A percentile compares a stretch with the other conserved stretches of the same genome.
Evolutionary conservation across 2,329 filamentous ascomycete genomes (phyloP).

Genomic region (Amauroascus niger): DNA sequence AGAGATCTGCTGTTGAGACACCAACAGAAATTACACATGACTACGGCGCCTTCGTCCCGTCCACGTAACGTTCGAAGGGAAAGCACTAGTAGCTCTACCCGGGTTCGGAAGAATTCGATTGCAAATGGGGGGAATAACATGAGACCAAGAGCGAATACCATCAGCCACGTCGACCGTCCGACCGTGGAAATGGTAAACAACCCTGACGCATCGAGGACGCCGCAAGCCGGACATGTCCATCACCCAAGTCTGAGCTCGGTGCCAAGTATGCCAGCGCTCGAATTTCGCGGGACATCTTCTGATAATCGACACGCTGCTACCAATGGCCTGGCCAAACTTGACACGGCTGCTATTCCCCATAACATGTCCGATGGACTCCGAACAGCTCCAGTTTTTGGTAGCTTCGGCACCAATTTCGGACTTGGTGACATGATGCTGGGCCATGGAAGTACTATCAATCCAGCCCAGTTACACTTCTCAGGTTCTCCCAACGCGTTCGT

Average conservation of each 20-base stretch:
- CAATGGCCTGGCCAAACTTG: slow-evolving; percentile 68
- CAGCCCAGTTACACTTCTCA: slow-evolving; percentile 46
- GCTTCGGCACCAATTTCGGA: slow-evolving; percentile 56
- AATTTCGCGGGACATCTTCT: slow-evolving; percentile 52
- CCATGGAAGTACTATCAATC: slow-evolving; percentile 51
- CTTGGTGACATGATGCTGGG: slow-evolving; percentile 63
- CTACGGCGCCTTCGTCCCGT: slow-evolving; percentile 74
- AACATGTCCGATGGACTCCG: slow-evolving; percentile 60
- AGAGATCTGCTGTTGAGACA: slow-evolving; percentile 85
- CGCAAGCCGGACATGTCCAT: slow-evolving; percentile 49
- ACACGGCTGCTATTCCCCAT: slow-evolving; percentile 62
- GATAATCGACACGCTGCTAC: slow-evolving; percentile 45
- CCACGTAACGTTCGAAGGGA: slow-evolving; percentile 76
- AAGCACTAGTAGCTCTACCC: slow-evolving; percentile 64
- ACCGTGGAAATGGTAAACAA: slow-evolving; percentile 54
- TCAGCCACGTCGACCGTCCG: slow-evolving; percentile 77
- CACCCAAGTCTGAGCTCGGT: slow-evolving; percentile 66
- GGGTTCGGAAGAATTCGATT: slow-evolving; percentile 87
- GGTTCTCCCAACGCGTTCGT: slow-evolving; percentile 55
- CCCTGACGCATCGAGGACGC: slow-evolving; percentile 22
- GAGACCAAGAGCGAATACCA: slow-evolving; percentile 88
- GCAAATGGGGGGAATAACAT: slow-evolving; percentile 53
- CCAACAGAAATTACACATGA: slow-evolving; percentile 97
- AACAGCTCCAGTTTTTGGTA: slow-evolving; percentile 66
- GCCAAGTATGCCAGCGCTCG: slow-evolving; percentile 44